A percentile compares a stretch with the other conserved stretches of the same genome.
These are phyloP conservation scores for Daldinia concentrica DNA, from an alignment of 495 filamentous ascomycete species.

Conservation along the genomic window DNA sequence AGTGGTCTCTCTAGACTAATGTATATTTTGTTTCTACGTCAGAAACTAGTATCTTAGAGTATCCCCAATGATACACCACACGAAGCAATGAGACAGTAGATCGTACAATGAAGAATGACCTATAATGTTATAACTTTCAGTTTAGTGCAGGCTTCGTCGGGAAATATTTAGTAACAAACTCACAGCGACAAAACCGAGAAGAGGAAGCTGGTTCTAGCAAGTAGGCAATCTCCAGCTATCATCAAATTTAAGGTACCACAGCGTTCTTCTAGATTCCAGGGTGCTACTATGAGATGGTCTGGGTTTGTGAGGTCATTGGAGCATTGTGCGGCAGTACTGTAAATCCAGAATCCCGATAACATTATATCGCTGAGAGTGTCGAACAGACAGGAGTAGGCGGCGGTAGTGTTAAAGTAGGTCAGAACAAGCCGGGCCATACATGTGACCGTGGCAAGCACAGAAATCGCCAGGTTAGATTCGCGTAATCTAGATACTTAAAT, in stretches of 20 bases:
- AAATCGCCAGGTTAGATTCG: background rate
- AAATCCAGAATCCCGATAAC: background rate
- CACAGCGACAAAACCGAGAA: background rate
- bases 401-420: background rate
- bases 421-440: background rate
- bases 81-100: background rate
- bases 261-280: background rate
- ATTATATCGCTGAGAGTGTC: background rate
- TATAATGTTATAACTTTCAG: background rate
- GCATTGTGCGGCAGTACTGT: background rate
- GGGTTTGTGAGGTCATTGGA: background rate
- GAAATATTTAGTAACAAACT: background rate
- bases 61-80: background rate
- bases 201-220: background rate
- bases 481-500: background rate
- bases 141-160: background rate
- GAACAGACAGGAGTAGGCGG: background rate
- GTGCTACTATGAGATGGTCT: background rate
- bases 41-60: background rate
- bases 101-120: background rate
- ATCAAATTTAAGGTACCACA: background rate
- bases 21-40: background rate
- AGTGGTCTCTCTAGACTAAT: background rate
- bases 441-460: background rate
- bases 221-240: background rate